Percentiles rank a stretch among this genome's conserved stretches.
Conservation (phyloP, 1,139 yeast genomes). For the Magnusiomyces sp. region DNA sequence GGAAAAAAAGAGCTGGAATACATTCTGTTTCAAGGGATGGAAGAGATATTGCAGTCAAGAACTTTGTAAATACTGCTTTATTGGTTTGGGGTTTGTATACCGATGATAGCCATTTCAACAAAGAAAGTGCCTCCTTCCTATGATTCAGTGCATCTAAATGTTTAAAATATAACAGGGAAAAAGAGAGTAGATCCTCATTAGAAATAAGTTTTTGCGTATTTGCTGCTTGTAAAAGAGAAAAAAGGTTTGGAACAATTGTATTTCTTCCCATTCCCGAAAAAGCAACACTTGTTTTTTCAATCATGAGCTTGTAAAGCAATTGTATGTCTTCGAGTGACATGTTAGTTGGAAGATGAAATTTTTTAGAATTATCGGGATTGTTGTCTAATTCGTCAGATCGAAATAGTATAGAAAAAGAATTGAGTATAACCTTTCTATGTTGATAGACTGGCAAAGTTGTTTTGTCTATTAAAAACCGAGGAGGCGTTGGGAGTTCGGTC, state of each 20-base stretch:
- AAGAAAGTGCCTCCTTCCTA: constrained; percentile 5
- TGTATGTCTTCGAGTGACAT: constrained; percentile 1
- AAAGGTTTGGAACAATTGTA: constrained; percentile 4
- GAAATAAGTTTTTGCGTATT: not conserved
- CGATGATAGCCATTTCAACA: constrained; percentile 11
- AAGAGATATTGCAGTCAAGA: constrained; percentile 3
- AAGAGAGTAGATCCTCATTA: constrained; percentile 4
- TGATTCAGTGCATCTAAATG: constrained; percentile 9
- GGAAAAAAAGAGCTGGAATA: constrained; percentile 10
- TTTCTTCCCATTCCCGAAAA: not conserved
- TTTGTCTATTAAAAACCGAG: not conserved
- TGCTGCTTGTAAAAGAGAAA: constrained; percentile 3
- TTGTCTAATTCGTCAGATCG: not conserved
- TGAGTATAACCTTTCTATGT: not conserved
- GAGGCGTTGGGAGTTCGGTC: not conserved
- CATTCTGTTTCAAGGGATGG: constrained; percentile 10
- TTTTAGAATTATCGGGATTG: not conserved
- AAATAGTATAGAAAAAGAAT: constrained; percentile 1
- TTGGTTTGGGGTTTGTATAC: constrained; percentile 4
- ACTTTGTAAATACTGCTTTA: constrained; percentile 4
- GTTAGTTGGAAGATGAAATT: not conserved
- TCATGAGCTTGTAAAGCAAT: not conserved
- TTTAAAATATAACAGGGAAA: constrained; percentile 6
- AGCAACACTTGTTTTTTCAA: not conserved
- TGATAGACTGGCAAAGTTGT: not conserved